Conservation (phyloP, 2,329 filamentous ascomycete species). For the Sporothrix curviconia region DNA sequence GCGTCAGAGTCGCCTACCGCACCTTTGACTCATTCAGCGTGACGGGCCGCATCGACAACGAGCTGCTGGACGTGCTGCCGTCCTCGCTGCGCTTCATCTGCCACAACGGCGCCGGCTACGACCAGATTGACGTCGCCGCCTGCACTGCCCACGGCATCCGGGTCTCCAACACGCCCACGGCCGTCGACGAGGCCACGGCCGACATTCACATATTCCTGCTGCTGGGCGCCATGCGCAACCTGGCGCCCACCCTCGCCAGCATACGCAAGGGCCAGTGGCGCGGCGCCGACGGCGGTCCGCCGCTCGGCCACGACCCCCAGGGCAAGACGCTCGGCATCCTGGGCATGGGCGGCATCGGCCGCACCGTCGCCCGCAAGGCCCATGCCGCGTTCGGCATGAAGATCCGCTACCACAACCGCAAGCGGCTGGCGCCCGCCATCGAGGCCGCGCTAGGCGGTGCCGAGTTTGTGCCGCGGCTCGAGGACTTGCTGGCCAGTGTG, state of each 20-base stretch:
- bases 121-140: constrained; percentile 68
- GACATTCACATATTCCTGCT: constrained; percentile 77
- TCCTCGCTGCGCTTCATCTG: constrained; percentile 50
- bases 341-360: constrained; percentile 52
- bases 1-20: constrained; percentile 35
- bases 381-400: constrained; percentile 56
- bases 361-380: constrained; percentile 49
- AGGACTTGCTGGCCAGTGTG: constrained; percentile 37
- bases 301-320: constrained; percentile 61
- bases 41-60: constrained; percentile 65
- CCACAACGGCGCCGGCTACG: constrained; percentile 73
- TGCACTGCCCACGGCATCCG: constrained; percentile 60
- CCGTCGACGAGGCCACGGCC: constrained; percentile 76
- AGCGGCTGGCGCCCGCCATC: constrained; percentile 36
- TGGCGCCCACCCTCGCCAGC: constrained; percentile 58
- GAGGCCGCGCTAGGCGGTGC: constrained; percentile 40
- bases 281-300: constrained; percentile 39
- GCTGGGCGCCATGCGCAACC: constrained; percentile 69
- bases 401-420: constrained; percentile 47
- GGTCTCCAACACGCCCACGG: constrained; percentile 76
- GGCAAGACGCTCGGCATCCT: constrained; percentile 50
- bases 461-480: constrained; percentile 38
- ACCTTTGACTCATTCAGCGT: constrained; percentile 59
- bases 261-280: constrained; percentile 64
- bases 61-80: constrained; percentile 56